Percentiles rank a stretch among this genome's conserved stretches.
Conservation (phyloP, 2,329 filamentous ascomycete species). For the Fusarium zealandicum region DNA sequence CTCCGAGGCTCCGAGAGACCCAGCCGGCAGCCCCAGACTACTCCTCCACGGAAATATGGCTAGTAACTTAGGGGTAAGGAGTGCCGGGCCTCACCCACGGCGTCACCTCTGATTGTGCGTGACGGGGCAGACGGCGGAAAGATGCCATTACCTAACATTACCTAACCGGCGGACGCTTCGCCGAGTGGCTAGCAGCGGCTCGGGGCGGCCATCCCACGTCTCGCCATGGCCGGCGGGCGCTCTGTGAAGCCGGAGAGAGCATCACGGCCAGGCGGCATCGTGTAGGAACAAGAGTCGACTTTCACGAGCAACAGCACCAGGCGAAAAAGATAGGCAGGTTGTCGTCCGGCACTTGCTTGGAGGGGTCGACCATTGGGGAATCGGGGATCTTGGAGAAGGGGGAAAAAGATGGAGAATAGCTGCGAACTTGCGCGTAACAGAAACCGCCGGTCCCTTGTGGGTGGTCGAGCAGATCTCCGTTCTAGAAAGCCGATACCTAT, state of each 20-base stretch:
- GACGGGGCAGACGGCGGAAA: background rate
- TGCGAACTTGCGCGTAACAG: constrained; percentile 20
- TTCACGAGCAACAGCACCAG: constrained; percentile 21
- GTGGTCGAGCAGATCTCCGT: constrained; percentile 27
- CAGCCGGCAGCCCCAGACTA: constrained; percentile 2
- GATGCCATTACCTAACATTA: constrained; percentile 41
- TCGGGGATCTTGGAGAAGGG: constrained; percentile 22
- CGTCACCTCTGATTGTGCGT: constrained; percentile 17
- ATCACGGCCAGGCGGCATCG: background rate
- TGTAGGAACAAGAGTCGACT: background rate
- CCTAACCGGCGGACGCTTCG: constrained; percentile 32
- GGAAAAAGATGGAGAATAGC: constrained; percentile 21
- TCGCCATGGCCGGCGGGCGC: constrained; percentile 25
- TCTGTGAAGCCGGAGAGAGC: background rate
- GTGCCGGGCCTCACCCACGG: constrained; percentile 28
- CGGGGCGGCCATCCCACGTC: constrained; percentile 36
- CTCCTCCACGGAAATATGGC: constrained; percentile 33
- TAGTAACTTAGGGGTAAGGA: constrained; percentile 40
- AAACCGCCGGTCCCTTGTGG: constrained; percentile 24
- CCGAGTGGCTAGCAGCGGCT: constrained; percentile 36
- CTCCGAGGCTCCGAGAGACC: constrained; percentile 14
- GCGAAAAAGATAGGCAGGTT: constrained; percentile 42
- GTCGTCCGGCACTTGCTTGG: constrained; percentile 29
- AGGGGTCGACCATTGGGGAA: constrained; percentile 26
- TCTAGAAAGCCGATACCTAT: constrained; percentile 18